Conservation (phyloP, 805 yeast species). For the Helenozyma rhizophorensis region DNA sequence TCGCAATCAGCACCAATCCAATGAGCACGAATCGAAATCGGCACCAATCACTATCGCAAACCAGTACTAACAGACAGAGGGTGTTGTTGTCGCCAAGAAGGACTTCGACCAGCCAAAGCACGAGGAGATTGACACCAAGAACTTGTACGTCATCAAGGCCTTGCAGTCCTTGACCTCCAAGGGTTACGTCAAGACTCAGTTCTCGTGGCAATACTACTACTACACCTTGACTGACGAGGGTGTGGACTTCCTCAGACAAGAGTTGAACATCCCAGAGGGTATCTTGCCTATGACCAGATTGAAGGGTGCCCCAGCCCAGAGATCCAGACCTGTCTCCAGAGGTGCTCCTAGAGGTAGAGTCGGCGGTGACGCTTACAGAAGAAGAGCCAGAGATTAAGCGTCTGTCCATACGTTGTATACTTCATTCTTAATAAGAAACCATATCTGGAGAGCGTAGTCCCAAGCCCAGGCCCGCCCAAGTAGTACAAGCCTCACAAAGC, state of each 20-base stretch:
- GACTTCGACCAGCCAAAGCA: conserved; percentile 96
- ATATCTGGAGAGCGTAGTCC: too few relatives aligned
- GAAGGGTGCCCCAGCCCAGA: conserved; percentile 87
- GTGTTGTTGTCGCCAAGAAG: conserved; percentile 99
- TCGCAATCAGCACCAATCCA: too few relatives aligned
- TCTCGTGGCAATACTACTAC: conserved; percentile 99
- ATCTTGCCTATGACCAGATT: conserved; percentile 98
- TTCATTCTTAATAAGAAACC: not conserved
- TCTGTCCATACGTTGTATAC: not conserved
- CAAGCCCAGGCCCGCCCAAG: too few relatives aligned
- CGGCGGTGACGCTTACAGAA: conserved; percentile 50
- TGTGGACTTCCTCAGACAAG: conserved; percentile 96
- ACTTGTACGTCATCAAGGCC: conserved; percentile 97
- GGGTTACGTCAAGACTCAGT: conserved; percentile 99
- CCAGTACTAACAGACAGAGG: conserved; percentile 56
- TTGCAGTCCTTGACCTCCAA: conserved; percentile 97
- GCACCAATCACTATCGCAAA: too few relatives aligned
- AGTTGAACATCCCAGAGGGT: conserved; percentile 98
- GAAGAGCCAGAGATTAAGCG: conserved; percentile 53
- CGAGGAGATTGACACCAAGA: conserved; percentile 96
- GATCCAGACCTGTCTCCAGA: conserved; percentile 45
- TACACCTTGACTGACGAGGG: conserved; percentile 99
- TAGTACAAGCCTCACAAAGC: too few relatives aligned
- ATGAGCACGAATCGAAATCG: too few relatives aligned
- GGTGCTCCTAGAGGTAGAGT: conserved; percentile 39